Percentiles rank a stretch among this genome's conserved stretches.
These are phyloP conservation scores for Ceratocystis variospora DNA, from an alignment of 2,329 filamentous ascomycete species.

Conservation along the genomic window DNA sequence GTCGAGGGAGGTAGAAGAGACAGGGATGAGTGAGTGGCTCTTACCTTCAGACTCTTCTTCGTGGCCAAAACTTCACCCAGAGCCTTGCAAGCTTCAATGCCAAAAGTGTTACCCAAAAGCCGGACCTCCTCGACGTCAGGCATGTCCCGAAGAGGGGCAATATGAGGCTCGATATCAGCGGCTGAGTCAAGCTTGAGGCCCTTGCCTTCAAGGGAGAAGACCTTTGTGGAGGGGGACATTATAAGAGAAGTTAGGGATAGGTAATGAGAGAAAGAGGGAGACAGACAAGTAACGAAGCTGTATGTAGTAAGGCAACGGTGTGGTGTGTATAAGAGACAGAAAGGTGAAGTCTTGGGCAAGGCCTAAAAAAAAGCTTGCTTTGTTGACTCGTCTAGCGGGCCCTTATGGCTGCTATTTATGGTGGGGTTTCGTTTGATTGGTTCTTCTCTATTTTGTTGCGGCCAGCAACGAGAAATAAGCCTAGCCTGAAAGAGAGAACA, in stretches of 20 bases:
- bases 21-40: background rate
- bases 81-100: slow-evolving; percentile 72
- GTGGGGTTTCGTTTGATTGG: background rate
- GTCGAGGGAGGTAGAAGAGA: background rate
- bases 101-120: slow-evolving; percentile 82
- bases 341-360: background rate
- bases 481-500: background rate
- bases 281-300: too few species aligned
- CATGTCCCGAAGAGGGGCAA: slow-evolving; percentile 58
- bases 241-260: background rate
- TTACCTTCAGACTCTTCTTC: slow-evolving; percentile 67
- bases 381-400: background rate
- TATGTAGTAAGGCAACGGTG: background rate
- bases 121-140: slow-evolving; percentile 70
- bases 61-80: slow-evolving; percentile 71
- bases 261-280: background rate
- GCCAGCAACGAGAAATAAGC: background rate
- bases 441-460: slow-evolving; percentile 1
- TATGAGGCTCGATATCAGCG: slow-evolving; percentile 72
- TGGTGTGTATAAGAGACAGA: background rate
- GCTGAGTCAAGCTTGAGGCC: slow-evolving; percentile 84
- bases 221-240: slow-evolving; percentile 42
- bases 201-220: slow-evolving; percentile 85
- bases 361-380: background rate
- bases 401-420: background rate